Conservation (phyloP, 345 rosid genomes). For the Zanthoxylum bungeanum region DNA sequence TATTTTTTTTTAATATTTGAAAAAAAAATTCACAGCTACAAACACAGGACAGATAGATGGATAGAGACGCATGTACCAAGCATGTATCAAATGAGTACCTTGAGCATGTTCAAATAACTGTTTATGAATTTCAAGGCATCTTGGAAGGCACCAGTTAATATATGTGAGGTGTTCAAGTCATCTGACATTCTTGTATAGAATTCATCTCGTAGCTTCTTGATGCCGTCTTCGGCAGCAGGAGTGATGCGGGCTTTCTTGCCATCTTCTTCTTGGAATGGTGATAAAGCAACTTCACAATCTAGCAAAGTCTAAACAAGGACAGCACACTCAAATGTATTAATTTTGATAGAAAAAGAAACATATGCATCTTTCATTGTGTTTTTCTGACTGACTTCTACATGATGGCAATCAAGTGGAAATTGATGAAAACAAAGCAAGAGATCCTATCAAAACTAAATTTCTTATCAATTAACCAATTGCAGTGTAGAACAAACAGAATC, state of each 20-base stretch:
- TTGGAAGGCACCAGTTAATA: conserved; percentile 79
- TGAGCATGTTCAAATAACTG: conserved; percentile 49
- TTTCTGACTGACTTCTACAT: neutral
- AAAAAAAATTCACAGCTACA: neutral
- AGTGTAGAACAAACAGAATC: neutral
- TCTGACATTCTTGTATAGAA: conserved; percentile 73
- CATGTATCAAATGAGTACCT: conserved; percentile 40
- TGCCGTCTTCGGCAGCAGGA: conserved; percentile 54
- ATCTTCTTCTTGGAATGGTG: conserved; percentile 40
- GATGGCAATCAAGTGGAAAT: neutral
- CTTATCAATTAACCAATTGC: neutral
- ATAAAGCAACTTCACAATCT: conserved; percentile 67
- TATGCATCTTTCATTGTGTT: neutral
- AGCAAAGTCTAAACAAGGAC: conserved; percentile 58
- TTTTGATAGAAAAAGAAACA: neutral
- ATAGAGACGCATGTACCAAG: conserved; percentile 9
- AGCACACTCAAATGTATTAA: neutral
- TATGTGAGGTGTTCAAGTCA: conserved; percentile 72
- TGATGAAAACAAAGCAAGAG: neutral
- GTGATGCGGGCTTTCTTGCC: conserved; percentile 32
- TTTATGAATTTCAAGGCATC: conserved; percentile 81
- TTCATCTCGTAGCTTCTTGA: conserved; percentile 47
- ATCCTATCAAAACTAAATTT: neutral
- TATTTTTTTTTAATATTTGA: too few relatives aligned
- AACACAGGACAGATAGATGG: neutral